Percentiles rank a stretch among this genome's conserved stretches.
Evolutionary conservation across 2,329 filamentous ascomycete species (phyloP).

Genomic region (Delphinella strobiligena): DNA sequence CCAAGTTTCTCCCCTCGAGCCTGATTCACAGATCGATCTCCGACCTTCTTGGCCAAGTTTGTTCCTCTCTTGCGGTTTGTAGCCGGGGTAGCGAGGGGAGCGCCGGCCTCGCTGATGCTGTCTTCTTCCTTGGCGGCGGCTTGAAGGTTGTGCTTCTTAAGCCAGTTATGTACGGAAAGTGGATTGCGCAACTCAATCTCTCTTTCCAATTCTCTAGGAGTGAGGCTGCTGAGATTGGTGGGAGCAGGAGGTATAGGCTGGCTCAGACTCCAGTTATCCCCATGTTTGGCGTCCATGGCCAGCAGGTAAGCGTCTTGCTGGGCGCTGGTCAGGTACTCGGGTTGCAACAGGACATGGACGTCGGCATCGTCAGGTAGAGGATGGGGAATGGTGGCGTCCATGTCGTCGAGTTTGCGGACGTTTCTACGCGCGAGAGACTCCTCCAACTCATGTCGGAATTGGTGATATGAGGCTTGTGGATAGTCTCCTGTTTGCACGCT

Average conservation of each 20-base stretch:
- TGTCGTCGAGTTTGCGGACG: conserved; percentile 20
- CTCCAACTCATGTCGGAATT: conserved; percentile 21
- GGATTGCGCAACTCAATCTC: conserved; percentile 58
- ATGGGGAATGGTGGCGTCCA: conserved; percentile 31
- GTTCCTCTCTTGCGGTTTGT: conserved; percentile 39
- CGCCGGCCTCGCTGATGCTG: conserved; percentile 23
- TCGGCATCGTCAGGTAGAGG: conserved; percentile 34
- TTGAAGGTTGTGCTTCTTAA: conserved; percentile 29
- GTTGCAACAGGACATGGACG: no score
- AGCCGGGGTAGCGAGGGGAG: conserved; percentile 71
- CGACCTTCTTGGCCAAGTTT: conserved; percentile 24
- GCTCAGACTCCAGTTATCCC: conserved; percentile 32
- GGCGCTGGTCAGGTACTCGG: conserved; percentile 54
- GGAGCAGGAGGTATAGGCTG: conserved; percentile 26
- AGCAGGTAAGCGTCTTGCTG: conserved; percentile 65
- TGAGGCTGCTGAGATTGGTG: conserved; percentile 28
- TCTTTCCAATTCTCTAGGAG: conserved; percentile 34
- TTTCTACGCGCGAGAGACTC: conserved; percentile 18
- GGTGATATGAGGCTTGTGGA: conserved; percentile 18
- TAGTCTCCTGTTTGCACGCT: conserved; percentile 22
- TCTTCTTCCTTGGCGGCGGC: conserved; percentile 1
- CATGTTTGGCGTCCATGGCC: conserved; percentile 45
- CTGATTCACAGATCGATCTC: conserved; percentile 21
- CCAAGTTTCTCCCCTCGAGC: conserved; percentile 16
- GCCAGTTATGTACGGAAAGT: conserved; percentile 90